phyloP scores from a whole-genome alignment of 495 filamentous ascomycete genomes.

The Lasiosphaeria ovina region DNA sequence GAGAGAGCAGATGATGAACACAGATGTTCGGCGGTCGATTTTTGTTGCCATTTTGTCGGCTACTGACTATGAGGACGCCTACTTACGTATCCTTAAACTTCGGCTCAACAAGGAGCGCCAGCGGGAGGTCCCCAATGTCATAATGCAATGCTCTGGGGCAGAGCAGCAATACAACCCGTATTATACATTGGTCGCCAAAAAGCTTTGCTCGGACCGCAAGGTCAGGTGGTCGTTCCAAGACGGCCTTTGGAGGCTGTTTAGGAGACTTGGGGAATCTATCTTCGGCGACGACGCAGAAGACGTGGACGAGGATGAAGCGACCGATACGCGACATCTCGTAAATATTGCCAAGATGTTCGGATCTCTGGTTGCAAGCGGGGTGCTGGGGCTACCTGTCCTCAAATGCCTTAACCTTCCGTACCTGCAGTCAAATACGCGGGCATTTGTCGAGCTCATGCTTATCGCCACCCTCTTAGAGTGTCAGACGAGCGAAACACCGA shows the following conservation, averaged over 20 bases:
- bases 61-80: slow-evolving; percentile 78
- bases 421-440: slow-evolving; percentile 70
- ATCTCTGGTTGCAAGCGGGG: slow-evolving; percentile 64
- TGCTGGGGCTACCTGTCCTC: slow-evolving; percentile 61
- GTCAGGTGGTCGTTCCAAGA: slow-evolving; percentile 82
- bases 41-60: slow-evolving; percentile 91
- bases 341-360: slow-evolving; percentile 89
- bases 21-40: slow-evolving; percentile 85
- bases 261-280: slow-evolving; percentile 72
- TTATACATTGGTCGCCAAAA: slow-evolving; percentile 79
- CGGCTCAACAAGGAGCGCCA: slow-evolving; percentile 82
- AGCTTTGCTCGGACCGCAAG: slow-evolving; percentile 67
- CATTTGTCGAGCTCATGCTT: slow-evolving; percentile 76
- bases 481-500: slow-evolving; percentile 26
- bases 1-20: slow-evolving; percentile 87
- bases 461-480: slow-evolving; percentile 69
- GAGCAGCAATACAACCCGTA: slow-evolving; percentile 89
- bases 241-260: slow-evolving; percentile 83
- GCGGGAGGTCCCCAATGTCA: slow-evolving; percentile 80
- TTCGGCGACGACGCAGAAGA: slow-evolving; percentile 56
- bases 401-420: slow-evolving; percentile 77
- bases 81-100: slow-evolving; percentile 73
- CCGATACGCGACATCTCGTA: slow-evolving; percentile 65
- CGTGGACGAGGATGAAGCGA: slow-evolving; percentile 48
- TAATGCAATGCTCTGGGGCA: slow-evolving; percentile 81